Evolutionary conservation across 495 filamentous ascomycete genomes (phyloP).

Genomic region (Aspergillus wentii): DNA sequence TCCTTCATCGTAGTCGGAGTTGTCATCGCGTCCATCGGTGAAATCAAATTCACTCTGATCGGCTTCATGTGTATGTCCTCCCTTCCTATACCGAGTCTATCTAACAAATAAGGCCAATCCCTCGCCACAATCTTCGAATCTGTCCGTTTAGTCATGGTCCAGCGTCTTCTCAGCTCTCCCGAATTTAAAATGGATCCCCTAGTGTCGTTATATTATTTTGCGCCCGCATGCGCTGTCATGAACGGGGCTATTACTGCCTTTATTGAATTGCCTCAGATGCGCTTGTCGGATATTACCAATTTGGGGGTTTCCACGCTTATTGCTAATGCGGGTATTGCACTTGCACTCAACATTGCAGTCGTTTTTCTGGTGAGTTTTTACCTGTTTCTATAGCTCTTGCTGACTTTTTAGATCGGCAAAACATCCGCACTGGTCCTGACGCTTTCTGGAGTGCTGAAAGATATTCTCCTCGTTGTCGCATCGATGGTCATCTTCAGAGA

Average conservation of each 20-base stretch:
- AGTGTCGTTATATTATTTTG: conserved; percentile 90
- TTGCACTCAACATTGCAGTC: conserved; percentile 80
- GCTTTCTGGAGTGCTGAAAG: conserved; percentile 92
- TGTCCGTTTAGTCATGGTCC: conserved; percentile 80
- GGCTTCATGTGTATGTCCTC: conserved; percentile 60
- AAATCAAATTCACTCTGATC: conserved; percentile 78
- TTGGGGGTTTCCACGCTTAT: conserved; percentile 70
- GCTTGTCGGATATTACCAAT: conserved; percentile 60
- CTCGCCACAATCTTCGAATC: conserved; percentile 79
- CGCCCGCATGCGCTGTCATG: conserved; percentile 80
- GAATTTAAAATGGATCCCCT: conserved; percentile 96
- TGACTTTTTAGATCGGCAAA: conserved; percentile 73
- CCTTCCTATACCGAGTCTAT: background rate
- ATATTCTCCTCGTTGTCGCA: conserved; percentile 82
- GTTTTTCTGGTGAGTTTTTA: conserved; percentile 86
- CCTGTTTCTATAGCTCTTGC: no score
- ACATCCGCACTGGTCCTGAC: conserved; percentile 92
- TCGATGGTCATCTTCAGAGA: conserved; percentile 86
- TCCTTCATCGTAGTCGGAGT: conserved; percentile 82
- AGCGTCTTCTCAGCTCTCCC: conserved; percentile 73
- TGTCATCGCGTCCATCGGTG: conserved; percentile 77
- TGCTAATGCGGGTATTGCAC: conserved; percentile 73
- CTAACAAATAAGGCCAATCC: conserved; percentile 48
- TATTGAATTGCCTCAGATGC: conserved; percentile 65
- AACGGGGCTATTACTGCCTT: conserved; percentile 70